These are phyloP conservation scores for Sonneratia alba DNA, from an alignment of 345 rosid genomes.

Conservation along the genomic window DNA sequence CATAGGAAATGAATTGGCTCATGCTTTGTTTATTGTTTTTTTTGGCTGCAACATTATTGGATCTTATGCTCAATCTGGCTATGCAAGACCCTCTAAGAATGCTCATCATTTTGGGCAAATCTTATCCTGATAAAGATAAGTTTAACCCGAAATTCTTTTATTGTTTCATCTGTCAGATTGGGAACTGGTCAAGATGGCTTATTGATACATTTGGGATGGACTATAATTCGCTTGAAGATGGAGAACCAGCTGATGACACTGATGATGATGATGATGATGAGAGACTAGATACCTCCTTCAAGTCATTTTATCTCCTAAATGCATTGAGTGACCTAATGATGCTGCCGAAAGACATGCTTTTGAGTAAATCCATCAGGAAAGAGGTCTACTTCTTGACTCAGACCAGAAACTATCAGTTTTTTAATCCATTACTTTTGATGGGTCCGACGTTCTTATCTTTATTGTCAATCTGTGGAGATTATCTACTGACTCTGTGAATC, in stretches of 20 bases:
- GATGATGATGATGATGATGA: constrained; percentile 25
- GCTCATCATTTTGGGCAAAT: not conserved
- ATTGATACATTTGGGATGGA: constrained; percentile 75
- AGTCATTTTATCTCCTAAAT: constrained; percentile 72
- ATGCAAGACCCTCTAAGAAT: not conserved
- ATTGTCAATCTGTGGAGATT: not conserved
- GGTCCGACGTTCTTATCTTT: not conserved
- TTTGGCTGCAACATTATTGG: not conserved
- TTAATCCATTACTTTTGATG: not conserved
- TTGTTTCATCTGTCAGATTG: constrained; percentile 41
- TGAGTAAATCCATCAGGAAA: constrained; percentile 54
- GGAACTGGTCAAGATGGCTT: constrained; percentile 97
- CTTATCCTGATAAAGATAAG: not conserved
- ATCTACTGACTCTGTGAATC: constrained; percentile 4
- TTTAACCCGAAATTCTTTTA: constrained; percentile 3
- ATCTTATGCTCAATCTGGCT: not conserved
- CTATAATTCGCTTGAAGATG: constrained; percentile 34
- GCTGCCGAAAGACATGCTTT: constrained; percentile 97
- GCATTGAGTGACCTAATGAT: constrained; percentile 95
- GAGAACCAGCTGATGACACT: constrained; percentile 10
- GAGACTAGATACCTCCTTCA: constrained; percentile 42
- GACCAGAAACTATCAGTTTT: not conserved
- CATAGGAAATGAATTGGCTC: not conserved
- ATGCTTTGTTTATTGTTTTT: not conserved
- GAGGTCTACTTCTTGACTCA: constrained; percentile 38